Percentiles rank a stretch among this genome's conserved stretches.
Evolutionary conservation across 768 basidiomycete genomes (phyloP).

Genomic region (Lentinus brumalis): DNA sequence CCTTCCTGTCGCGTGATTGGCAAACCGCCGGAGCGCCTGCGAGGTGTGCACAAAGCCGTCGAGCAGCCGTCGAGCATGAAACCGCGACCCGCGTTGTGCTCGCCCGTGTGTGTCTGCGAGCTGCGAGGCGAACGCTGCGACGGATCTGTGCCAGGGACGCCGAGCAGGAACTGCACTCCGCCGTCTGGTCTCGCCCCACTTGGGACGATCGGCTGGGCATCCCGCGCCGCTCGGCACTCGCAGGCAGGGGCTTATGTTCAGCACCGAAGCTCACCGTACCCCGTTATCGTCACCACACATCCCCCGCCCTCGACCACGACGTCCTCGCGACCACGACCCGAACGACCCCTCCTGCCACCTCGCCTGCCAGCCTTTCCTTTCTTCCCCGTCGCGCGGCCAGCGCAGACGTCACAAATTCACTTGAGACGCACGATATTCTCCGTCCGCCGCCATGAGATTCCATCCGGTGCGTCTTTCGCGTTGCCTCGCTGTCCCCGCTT

Average conservation of each 20-base stretch:
- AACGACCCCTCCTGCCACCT: slow-evolving; percentile 10
- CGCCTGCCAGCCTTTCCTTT: background rate
- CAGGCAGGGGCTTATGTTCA: slow-evolving; percentile 7
- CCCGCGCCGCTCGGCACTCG: slow-evolving; percentile 23
- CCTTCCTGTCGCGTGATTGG: slow-evolving; percentile 14
- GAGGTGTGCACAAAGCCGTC: background rate
- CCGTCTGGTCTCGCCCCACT: background rate
- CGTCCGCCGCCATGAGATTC: slow-evolving; percentile 42
- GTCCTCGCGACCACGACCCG: slow-evolving; percentile 11
- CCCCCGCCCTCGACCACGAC: background rate
- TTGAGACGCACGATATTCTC: slow-evolving; percentile 4
- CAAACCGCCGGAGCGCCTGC: slow-evolving; percentile 7
- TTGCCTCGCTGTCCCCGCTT: background rate
- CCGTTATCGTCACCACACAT: slow-evolving; percentile 24
- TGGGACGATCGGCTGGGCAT: slow-evolving; percentile 19
- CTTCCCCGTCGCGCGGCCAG: background rate
- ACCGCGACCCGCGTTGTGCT: background rate
- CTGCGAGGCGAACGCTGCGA: too few species aligned
- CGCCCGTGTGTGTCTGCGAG: background rate
- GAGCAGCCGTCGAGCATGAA: slow-evolving; percentile 2
- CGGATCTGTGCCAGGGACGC: slow-evolving; percentile 1
- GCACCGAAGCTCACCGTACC: slow-evolving; percentile 12
- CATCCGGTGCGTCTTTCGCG: slow-evolving; percentile 44
- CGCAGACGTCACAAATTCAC: slow-evolving; percentile 4
- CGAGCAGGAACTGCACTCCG: slow-evolving; percentile 8